phyloP scores from a whole-genome alignment of 1,139 yeast species.

The Saccharomyces hybrid region DNA sequence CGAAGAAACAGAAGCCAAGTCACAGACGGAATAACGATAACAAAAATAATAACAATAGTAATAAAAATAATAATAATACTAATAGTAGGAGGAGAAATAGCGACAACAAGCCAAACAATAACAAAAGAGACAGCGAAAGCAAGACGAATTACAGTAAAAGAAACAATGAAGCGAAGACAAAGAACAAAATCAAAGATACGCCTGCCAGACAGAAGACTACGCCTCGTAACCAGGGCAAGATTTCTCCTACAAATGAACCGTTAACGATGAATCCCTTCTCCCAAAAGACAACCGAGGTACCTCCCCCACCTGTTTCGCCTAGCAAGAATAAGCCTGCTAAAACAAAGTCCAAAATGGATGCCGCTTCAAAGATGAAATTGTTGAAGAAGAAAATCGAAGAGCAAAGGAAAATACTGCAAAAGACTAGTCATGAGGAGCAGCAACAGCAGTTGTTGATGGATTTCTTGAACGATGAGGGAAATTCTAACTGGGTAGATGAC shows the following conservation, averaged over 20 bases:
- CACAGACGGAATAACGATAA: background rate
- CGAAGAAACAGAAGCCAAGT: background rate
- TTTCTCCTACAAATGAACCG: background rate
- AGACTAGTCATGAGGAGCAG: slow-evolving; percentile 21
- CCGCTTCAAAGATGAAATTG: slow-evolving; percentile 10
- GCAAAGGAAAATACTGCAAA: slow-evolving; percentile 21
- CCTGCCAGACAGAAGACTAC: background rate
- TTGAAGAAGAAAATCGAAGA: slow-evolving; percentile 28
- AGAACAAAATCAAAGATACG: slow-evolving; percentile 2
- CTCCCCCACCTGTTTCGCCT: background rate
- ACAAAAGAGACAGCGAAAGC: background rate
- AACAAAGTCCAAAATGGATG: slow-evolving; percentile 3
- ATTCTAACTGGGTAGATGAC: slow-evolving; percentile 27
- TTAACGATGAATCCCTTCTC: background rate
- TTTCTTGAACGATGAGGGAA: slow-evolving; percentile 24
- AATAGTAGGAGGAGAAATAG: slow-evolving; percentile 1
- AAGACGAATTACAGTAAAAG: slow-evolving; percentile 7
- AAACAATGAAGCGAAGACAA: background rate
- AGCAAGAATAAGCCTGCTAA: slow-evolving; percentile 1
- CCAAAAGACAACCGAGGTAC: background rate
- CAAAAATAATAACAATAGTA: background rate
- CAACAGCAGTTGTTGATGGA: slow-evolving; percentile 25
- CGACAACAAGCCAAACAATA: slow-evolving; percentile 1
- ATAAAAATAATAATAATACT: background rate
- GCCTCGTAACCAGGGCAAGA: background rate